phyloP scores from a whole-genome alignment of 1,139 yeast genomes.

The Candida buenavistaensis region DNA sequence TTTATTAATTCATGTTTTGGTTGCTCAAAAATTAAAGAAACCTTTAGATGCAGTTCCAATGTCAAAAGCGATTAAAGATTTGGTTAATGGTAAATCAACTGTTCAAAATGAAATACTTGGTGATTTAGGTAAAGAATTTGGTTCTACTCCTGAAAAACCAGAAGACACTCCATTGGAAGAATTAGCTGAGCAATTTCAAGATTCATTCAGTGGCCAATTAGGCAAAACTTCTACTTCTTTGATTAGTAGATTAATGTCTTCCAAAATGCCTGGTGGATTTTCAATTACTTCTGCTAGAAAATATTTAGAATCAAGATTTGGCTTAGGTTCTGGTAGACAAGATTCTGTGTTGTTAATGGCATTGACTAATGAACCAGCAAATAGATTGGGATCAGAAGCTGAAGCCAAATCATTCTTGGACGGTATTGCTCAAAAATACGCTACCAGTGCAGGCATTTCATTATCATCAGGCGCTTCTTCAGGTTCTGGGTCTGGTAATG shows the following conservation, averaged over 20 bases:
- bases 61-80: constrained; percentile 91
- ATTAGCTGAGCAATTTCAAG: constrained; percentile 94
- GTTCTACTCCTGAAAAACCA: constrained; percentile 97
- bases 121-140: constrained; percentile 97
- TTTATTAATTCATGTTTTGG: constrained; percentile 81
- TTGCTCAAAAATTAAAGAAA: constrained; percentile 94
- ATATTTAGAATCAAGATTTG: constrained; percentile 87
- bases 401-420: constrained; percentile 93
- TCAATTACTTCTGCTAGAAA: constrained; percentile 89
- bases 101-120: constrained; percentile 98
- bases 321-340: constrained; percentile 91
- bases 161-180: constrained; percentile 97
- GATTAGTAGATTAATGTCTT: constrained; percentile 86
- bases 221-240: constrained; percentile 93
- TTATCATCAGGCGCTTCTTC: constrained; percentile 65
- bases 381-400: constrained; percentile 79
- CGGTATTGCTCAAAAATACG: constrained; percentile 78
- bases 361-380: constrained; percentile 85
- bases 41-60: constrained; percentile 81
- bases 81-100: constrained; percentile 97
- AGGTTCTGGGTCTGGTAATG: constrained; percentile 50
- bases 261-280: constrained; percentile 99
- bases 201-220: constrained; percentile 78
- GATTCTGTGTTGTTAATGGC: constrained; percentile 84
- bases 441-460: constrained; percentile 76